phyloP scores from a whole-genome alignment of 73 alveolate genomes.

The Paramecium tetraurelia region DNA sequence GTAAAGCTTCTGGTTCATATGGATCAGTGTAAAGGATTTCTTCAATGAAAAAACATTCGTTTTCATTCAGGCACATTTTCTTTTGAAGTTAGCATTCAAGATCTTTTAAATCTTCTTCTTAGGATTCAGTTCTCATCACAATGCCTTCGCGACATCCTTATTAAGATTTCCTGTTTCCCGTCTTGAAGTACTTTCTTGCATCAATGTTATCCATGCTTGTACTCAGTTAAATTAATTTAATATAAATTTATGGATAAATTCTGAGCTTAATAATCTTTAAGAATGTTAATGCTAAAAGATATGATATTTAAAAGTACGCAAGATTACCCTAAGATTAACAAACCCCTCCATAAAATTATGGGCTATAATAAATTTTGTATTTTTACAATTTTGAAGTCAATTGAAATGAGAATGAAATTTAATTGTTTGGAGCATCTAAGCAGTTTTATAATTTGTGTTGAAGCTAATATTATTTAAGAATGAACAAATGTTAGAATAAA shows the following conservation, averaged over 20 bases:
- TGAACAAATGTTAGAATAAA: background rate
- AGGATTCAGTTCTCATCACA: background rate
- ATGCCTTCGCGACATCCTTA: background rate
- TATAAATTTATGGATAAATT: background rate
- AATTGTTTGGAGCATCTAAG: background rate
- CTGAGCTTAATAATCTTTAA: background rate
- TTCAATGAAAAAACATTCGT: background rate
- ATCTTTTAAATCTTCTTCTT: background rate
- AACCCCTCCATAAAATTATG: background rate
- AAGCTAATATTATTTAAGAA: background rate
- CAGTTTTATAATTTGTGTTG: background rate
- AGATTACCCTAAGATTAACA: background rate
- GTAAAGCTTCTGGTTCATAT: background rate
- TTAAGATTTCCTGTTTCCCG: background rate
- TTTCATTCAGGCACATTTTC: slow-evolving; percentile 10
- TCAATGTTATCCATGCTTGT: background rate
- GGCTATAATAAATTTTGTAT: background rate
- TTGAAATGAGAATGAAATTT: too few relatives aligned
- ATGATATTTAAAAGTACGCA: background rate
- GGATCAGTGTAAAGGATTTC: background rate
- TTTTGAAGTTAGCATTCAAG: background rate
- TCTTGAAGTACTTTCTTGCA: background rate
- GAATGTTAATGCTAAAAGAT: background rate
- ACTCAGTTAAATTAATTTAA: background rate
- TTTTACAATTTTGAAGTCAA: background rate